Conservation (phyloP, 2,329 filamentous ascomycete genomes). For the Blastomyces emzantsi region DNA sequence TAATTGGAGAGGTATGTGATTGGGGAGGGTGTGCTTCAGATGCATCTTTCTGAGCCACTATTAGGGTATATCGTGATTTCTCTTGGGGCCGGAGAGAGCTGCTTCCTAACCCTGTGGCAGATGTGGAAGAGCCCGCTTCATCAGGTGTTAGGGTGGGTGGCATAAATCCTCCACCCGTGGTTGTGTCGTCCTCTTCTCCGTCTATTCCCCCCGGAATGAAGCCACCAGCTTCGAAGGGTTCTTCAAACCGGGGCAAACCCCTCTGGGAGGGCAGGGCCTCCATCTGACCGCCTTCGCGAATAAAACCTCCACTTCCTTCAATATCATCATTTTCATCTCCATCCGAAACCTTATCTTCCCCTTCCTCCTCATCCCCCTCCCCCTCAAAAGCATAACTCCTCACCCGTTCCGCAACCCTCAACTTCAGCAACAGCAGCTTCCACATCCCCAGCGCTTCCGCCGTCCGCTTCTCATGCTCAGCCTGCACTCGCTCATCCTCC, state of each 20-base stretch:
- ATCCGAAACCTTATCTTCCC: constrained; percentile 24
- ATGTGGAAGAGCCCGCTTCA: background rate
- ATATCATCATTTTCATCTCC: constrained; percentile 25
- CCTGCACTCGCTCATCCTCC: constrained; percentile 54
- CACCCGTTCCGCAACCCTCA: constrained; percentile 65
- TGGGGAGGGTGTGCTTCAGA: background rate
- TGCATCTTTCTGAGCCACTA: background rate
- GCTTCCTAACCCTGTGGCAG: background rate
- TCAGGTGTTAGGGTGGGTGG: constrained; percentile 1
- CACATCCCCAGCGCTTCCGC: constrained; percentile 46
- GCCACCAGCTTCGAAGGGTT: background rate
- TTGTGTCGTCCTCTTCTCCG: background rate
- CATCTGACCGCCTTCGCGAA: constrained; percentile 22
- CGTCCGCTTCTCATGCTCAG: constrained; percentile 49
- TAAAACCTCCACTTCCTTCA: constrained; percentile 30
- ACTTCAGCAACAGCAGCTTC: constrained; percentile 51
- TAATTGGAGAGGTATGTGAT: background rate
- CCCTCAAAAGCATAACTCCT: constrained; percentile 45
- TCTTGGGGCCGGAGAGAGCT: background rate
- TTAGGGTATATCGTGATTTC: background rate
- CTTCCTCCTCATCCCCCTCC: constrained; percentile 30
- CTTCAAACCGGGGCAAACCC: constrained; percentile 16
- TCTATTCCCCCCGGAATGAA: constrained; percentile 21
- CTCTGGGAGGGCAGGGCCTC: background rate
- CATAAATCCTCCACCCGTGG: constrained; percentile 18